A percentile compares a stretch with the other conserved stretches of the same genome.
Conservation (phyloP, 1,284 basidiomycete genomes). For the Microbotryum saponariae region DNA sequence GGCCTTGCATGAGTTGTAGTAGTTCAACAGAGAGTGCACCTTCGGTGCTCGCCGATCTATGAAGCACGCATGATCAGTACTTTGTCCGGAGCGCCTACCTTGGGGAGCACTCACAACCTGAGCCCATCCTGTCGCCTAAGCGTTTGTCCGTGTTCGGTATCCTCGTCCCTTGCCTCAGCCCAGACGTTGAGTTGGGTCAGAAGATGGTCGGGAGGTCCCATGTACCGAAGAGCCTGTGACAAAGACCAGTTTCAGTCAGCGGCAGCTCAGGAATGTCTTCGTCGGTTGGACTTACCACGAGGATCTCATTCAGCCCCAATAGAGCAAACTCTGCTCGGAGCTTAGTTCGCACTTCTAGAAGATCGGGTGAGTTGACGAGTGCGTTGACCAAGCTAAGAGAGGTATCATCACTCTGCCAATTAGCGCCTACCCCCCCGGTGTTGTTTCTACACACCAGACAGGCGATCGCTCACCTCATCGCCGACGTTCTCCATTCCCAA, state of each 20-base stretch:
- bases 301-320: constrained; percentile 69
- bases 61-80: too few species aligned
- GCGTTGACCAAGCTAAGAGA: constrained; percentile 57
- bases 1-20: too few species aligned
- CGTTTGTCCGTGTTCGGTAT: constrained; percentile 57
- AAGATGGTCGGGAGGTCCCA: constrained; percentile 64
- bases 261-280: neutral
- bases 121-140: constrained; percentile 47
- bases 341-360: constrained; percentile 65
- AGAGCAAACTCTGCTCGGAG: constrained; percentile 72
- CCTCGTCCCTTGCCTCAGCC: constrained; percentile 78
- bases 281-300: constrained; percentile 55
- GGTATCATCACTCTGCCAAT: neutral
- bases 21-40: too few species aligned
- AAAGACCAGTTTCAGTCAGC: neutral
- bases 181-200: constrained; percentile 70
- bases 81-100: too few species aligned
- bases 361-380: constrained; percentile 65
- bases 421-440: constrained; percentile 2
- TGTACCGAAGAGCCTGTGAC: constrained; percentile 59
- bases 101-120: too few species aligned
- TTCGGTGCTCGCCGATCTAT: too few species aligned
- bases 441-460: neutral
- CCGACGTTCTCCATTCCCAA: constrained; percentile 73
- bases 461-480: constrained; percentile 50